Conservation (phyloP, 352 stramenopile genomes). For the Globisporangium takayamanum region DNA sequence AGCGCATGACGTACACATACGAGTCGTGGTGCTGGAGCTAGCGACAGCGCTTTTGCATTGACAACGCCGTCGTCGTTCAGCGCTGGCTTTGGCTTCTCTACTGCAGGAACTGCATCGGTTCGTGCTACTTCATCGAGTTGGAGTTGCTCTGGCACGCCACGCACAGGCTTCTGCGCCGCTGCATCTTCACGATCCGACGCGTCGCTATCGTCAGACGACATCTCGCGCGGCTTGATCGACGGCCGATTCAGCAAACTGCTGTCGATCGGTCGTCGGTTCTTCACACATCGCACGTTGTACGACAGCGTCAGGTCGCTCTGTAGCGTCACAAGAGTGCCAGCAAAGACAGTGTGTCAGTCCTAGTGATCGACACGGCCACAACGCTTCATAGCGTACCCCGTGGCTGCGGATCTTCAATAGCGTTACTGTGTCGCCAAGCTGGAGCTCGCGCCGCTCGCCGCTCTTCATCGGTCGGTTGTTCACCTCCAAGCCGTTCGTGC, state of each 20-base stretch:
- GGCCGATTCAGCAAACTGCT: slow-evolving; percentile 5
- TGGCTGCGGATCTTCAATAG: slow-evolving; percentile 41
- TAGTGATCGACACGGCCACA: no score
- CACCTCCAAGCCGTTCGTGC: slow-evolving; percentile 59
- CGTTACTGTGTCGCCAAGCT: slow-evolving; percentile 52
- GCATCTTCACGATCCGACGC: neutral
- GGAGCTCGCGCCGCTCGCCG: slow-evolving; percentile 31
- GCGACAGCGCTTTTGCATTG: neutral
- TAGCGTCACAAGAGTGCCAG: neutral
- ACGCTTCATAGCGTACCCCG: slow-evolving; percentile 24
- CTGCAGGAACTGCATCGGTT: neutral
- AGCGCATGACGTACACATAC: neutral
- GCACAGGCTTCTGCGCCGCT: neutral
- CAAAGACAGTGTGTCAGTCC: neutral
- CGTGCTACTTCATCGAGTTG: neutral
- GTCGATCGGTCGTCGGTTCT: slow-evolving; percentile 3
- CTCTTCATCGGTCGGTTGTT: slow-evolving; percentile 52
- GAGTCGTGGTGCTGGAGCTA: neutral
- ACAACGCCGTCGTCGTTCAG: neutral
- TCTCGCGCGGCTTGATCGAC: slow-evolving; percentile 11
- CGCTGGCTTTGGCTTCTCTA: neutral
- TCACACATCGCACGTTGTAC: slow-evolving; percentile 28
- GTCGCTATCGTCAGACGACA: neutral
- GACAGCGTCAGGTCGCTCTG: slow-evolving; percentile 41
- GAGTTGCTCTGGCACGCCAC: neutral